Percentiles rank a stretch among this genome's conserved stretches.
phyloP scores from a whole-genome alignment of 2,329 filamentous ascomycete genomes.

The Stromatinia cepivora region DNA sequence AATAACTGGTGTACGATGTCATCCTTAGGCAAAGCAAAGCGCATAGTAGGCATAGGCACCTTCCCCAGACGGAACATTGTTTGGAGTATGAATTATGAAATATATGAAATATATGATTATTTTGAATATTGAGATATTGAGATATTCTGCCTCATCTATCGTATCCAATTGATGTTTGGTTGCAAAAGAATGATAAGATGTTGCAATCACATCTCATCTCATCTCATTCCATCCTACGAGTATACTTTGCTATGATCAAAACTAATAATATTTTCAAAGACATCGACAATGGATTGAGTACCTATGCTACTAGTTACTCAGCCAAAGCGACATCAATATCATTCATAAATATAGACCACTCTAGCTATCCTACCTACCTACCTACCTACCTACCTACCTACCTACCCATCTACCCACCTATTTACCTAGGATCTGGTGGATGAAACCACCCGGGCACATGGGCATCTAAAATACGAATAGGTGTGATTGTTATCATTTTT shows the following conservation, averaged over 20 bases:
- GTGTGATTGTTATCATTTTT: background rate
- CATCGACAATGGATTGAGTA: too few species aligned
- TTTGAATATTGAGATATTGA: background rate
- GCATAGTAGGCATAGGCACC: too few species aligned
- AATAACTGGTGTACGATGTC: background rate
- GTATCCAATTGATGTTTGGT: background rate
- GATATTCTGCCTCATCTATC: background rate
- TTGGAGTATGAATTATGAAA: too few species aligned
- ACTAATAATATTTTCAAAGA: background rate
- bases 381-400: too few species aligned
- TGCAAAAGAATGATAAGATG: background rate
- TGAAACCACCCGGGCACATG: background rate
- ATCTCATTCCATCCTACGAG: background rate
- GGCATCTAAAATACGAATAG: background rate
- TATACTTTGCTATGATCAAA: background rate
- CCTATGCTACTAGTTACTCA: too few species aligned
- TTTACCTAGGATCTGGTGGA: background rate
- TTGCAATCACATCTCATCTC: background rate
- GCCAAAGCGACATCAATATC: background rate
- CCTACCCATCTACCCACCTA: too few species aligned
- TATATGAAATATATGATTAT: background rate
- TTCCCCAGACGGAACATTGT: background rate
- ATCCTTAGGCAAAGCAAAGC: too few species aligned
- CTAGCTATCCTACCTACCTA: too few species aligned
- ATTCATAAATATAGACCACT: background rate